A percentile compares a stretch with the other conserved stretches of the same genome.
Conservation (phyloP, 2,329 filamentous ascomycete species). For the Aureobasidium sp. region DNA sequence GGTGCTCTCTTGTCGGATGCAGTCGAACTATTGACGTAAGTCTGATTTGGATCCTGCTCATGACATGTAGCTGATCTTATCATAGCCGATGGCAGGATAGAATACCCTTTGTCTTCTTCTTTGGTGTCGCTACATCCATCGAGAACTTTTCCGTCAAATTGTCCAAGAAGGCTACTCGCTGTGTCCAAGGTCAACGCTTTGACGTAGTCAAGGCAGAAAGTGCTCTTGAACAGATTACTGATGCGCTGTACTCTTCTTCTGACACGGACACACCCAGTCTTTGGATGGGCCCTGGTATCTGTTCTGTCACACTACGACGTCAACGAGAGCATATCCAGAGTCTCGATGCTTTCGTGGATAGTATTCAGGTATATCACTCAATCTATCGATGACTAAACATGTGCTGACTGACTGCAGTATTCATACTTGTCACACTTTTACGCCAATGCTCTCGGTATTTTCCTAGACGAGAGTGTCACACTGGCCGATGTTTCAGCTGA, state of each 20-base stretch:
- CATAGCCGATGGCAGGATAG: slow-evolving; percentile 60
- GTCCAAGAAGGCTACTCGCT: slow-evolving; percentile 58
- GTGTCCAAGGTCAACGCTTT: slow-evolving; percentile 63
- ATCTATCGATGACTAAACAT: background rate
- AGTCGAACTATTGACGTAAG: slow-evolving; percentile 59
- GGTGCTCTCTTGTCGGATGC: slow-evolving; percentile 62
- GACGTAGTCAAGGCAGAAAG: slow-evolving; percentile 66
- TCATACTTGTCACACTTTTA: slow-evolving; percentile 83
- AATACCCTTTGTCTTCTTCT: slow-evolving; percentile 67
- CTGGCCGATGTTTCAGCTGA: slow-evolving; percentile 44
- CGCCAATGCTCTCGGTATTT: slow-evolving; percentile 63
- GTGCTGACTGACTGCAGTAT: slow-evolving; percentile 46
- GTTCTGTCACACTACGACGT: slow-evolving; percentile 57
- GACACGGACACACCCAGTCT: slow-evolving; percentile 36
- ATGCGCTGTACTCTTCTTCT: slow-evolving; percentile 52
- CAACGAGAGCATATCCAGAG: slow-evolving; percentile 72
- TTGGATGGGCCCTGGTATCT: slow-evolving; percentile 55
- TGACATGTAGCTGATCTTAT: background rate
- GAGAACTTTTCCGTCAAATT: slow-evolving; percentile 70
- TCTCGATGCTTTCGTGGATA: slow-evolving; percentile 62
- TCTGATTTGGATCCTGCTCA: too few species aligned
- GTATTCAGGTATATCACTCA: slow-evolving; percentile 51
- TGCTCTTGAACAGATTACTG: slow-evolving; percentile 65
- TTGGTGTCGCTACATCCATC: slow-evolving; percentile 74
- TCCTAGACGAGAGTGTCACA: slow-evolving; percentile 39